phyloP scores from a whole-genome alignment of 1,139 yeast species.

The Pichia sp. region DNA sequence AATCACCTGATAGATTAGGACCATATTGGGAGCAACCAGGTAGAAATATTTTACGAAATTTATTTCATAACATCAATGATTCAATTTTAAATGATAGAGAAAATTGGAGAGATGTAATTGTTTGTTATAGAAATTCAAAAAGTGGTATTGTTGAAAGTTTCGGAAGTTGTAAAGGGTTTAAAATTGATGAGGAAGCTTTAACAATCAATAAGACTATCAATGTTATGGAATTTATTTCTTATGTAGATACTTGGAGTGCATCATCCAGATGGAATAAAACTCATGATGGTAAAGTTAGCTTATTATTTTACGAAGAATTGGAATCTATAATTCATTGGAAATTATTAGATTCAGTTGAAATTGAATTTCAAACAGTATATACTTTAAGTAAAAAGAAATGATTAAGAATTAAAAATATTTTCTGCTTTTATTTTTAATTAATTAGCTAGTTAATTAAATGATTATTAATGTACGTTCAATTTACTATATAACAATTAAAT shows the following conservation, averaged over 20 bases:
- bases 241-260: slow-evolving; percentile 64
- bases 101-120: slow-evolving; percentile 22
- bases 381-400: slow-evolving; percentile 14
- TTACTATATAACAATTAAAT: slow-evolving; percentile 7
- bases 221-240: slow-evolving; percentile 39
- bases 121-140: slow-evolving; percentile 26
- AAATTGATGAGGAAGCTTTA: slow-evolving; percentile 13
- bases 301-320: slow-evolving; percentile 25
- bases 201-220: slow-evolving; percentile 37
- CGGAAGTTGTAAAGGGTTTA: neutral
- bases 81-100: slow-evolving; percentile 12
- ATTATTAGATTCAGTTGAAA: slow-evolving; percentile 7
- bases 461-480: neutral
- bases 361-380: slow-evolving; percentile 37
- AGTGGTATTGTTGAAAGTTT: slow-evolving; percentile 2
- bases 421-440: neutral
- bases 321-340: slow-evolving; percentile 22
- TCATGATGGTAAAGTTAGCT: slow-evolving; percentile 20
- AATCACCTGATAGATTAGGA: slow-evolving; percentile 46
- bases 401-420: neutral
- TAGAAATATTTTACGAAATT: slow-evolving; percentile 41
- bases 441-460: neutral
- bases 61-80: slow-evolving; percentile 36
- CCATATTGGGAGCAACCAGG: slow-evolving; percentile 77
- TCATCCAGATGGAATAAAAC: slow-evolving; percentile 58